Base-by-base conservation (phyloP, 1,284 basidiomycete species). In the Leccinum pallidistipes region DNA sequence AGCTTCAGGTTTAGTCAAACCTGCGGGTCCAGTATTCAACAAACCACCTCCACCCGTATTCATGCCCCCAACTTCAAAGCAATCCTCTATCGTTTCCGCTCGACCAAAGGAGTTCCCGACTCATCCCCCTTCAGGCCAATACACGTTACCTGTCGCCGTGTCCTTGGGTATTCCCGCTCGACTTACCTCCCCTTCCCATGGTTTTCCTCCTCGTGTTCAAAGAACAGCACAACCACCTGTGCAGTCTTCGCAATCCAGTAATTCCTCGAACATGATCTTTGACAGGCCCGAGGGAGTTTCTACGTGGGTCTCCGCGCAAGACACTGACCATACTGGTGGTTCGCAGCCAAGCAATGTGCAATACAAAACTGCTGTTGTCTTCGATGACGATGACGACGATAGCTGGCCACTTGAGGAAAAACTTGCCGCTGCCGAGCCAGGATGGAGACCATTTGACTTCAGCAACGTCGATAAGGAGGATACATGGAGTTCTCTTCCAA, bases 361-460 rank as follows among this genome's bases (percentile, higher is more conserved):
- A 69, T 58, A 64, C 65, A 36, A 71, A 73, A 53, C 62, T 74
- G 47, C 61, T 31, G 84, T 85, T 60, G 84, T 83, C 43, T 82
- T 21, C 78, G 67, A 66, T 34, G 86, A 88, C 58, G 87, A 86
- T 34, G 86, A 86, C 36, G 86, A 89, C 55, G 87, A 90, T 67
- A 90, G 86, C 69, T 91, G 88, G 87, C 86, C 84, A 10, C 74
- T 88, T 45, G 84, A 88, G 49, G 87, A 87, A 63, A 87, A 85
- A 67, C 75, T 87, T 60, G 76, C 79, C 3, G 77, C 79, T 32
- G 79, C 77, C 8, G 77, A 82, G 61, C 74, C 77, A 60, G 77
- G 75, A 61, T 90, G 89, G 88, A 83, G 82, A 31, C 85, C 85
- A 56, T 73, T 73, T 55, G 74, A 76, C 43, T 73, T 73, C 47